Evolutionary conservation across 2,329 filamentous ascomycete genomes (phyloP).

Genomic region (Cladorrhinum sp.): DNA sequence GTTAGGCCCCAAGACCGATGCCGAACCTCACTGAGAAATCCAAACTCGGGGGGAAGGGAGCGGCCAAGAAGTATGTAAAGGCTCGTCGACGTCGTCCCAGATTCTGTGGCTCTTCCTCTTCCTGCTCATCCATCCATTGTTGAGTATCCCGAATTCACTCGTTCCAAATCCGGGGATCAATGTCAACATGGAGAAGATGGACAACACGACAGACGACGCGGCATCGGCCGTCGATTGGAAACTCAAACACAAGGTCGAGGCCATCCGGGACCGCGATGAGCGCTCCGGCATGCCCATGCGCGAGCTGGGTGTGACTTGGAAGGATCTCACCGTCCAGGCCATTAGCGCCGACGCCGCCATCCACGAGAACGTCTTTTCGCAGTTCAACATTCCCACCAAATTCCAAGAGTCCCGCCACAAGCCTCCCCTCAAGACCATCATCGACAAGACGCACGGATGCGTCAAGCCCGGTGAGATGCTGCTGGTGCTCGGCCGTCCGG

Average conservation of each 20-base stretch:
- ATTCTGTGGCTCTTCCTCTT: neutral
- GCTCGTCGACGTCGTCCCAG: neutral
- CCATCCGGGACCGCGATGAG: conserved; percentile 41
- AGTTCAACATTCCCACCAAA: conserved; percentile 54
- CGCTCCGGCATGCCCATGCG: conserved; percentile 46
- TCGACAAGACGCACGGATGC: conserved; percentile 64
- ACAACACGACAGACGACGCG: neutral
- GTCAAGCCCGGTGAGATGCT: conserved; percentile 73
- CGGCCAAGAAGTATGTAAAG: neutral
- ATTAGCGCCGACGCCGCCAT: conserved; percentile 59
- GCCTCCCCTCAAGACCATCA: conserved; percentile 60
- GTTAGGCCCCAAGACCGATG: neutral
- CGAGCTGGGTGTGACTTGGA: conserved; percentile 63
- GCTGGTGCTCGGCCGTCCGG: conserved; percentile 65
- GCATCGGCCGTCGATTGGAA: conserved; percentile 35
- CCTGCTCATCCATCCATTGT: neutral
- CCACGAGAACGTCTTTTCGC: conserved; percentile 62
- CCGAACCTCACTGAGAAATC: too few species aligned
- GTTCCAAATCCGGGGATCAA: neutral
- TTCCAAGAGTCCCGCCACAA: conserved; percentile 52
- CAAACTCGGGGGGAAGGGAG: too few species aligned
- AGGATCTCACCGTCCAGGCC: conserved; percentile 61
- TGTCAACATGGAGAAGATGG: neutral
- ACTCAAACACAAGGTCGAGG: conserved; percentile 47
- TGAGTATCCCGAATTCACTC: neutral